Evolutionary conservation across 768 basidiomycete genomes (phyloP).

Genomic region (Tricholoma furcatifolium): DNA sequence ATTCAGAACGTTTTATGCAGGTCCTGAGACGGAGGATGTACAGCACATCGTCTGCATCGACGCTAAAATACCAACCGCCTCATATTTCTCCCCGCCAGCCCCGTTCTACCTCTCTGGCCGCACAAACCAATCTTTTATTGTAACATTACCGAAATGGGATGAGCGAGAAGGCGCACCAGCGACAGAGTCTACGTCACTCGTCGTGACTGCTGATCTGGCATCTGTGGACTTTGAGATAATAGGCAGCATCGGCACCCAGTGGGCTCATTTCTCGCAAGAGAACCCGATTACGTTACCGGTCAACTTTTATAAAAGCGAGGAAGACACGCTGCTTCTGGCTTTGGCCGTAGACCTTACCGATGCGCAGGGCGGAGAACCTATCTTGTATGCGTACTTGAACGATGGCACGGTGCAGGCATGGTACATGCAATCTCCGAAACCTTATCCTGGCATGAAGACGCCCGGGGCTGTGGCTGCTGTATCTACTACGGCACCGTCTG

Average conservation of each 20-base stretch:
- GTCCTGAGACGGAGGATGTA: conserved; percentile 32
- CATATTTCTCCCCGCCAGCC: conserved; percentile 37
- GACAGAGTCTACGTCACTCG: conserved; percentile 39
- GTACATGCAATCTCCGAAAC: conserved; percentile 59
- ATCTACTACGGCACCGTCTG: conserved; percentile 10
- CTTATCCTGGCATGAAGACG: conserved; percentile 58
- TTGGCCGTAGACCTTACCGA: conserved; percentile 68
- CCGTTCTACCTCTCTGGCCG: conserved; percentile 42
- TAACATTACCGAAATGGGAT: conserved; percentile 48
- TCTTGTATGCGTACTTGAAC: conserved; percentile 74
- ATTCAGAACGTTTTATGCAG: conserved; percentile 64
- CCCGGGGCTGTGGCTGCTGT: conserved; percentile 13
- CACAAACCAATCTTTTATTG: conserved; percentile 32
- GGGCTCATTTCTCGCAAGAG: conserved; percentile 51
- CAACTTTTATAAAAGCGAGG: conserved; percentile 49
- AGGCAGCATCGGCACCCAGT: conserved; percentile 37
- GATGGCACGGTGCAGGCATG: conserved; percentile 79
- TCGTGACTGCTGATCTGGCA: conserved; percentile 44
- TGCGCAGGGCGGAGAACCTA: conserved; percentile 39
- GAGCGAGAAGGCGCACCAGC: conserved; percentile 33
- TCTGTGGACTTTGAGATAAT: conserved; percentile 50
- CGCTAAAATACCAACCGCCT: conserved; percentile 36
- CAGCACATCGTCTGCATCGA: conserved; percentile 48
- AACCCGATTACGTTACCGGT: conserved; percentile 63
- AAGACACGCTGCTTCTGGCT: conserved; percentile 68